phyloP scores from a whole-genome alignment of 2,329 filamentous ascomycete species.

The Cladophialophora exuberans region DNA sequence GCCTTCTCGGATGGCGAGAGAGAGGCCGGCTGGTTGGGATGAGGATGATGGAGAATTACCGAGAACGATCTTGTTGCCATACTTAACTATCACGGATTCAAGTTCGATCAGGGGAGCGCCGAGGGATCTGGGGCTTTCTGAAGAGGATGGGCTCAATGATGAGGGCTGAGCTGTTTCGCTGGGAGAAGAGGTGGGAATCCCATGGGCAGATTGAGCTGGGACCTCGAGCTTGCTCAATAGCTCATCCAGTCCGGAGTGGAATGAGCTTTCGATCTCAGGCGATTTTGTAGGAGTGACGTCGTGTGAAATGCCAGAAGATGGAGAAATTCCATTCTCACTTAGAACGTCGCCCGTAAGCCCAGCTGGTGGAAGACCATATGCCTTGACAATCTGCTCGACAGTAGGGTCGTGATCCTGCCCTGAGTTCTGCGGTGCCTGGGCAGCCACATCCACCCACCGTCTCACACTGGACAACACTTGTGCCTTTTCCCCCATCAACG shows the following conservation, averaged over 20 bases:
- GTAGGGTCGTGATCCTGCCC: constrained; percentile 11
- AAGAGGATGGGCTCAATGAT: background rate
- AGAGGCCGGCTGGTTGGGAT: constrained; percentile 63
- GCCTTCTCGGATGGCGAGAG: constrained; percentile 81
- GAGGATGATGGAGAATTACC: constrained; percentile 65
- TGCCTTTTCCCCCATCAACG: constrained; percentile 66
- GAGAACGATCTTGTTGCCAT: constrained; percentile 75
- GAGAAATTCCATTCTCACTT: constrained; percentile 25
- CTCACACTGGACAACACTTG: constrained; percentile 54
- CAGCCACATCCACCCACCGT: constrained; percentile 24
- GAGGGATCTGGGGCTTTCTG: constrained; percentile 30
- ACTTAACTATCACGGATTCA: constrained; percentile 79
- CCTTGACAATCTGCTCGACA: constrained; percentile 10
- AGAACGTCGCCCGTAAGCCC: constrained; percentile 27
- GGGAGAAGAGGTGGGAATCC: background rate
- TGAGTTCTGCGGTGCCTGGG: constrained; percentile 2
- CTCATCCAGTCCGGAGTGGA: background rate
- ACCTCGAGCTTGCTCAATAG: background rate
- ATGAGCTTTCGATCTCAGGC: background rate
- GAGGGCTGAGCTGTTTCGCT: background rate
- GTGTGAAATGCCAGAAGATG: constrained; percentile 2
- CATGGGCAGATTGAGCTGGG: background rate
- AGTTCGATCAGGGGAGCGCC: constrained; percentile 83
- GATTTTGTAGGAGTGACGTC: background rate
- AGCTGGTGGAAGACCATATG: constrained; percentile 23